Percentiles rank a stretch among this genome's conserved stretches.
Conservation (phyloP, 2,329 filamentous ascomycete species). For the Colletotrichum salicis region DNA sequence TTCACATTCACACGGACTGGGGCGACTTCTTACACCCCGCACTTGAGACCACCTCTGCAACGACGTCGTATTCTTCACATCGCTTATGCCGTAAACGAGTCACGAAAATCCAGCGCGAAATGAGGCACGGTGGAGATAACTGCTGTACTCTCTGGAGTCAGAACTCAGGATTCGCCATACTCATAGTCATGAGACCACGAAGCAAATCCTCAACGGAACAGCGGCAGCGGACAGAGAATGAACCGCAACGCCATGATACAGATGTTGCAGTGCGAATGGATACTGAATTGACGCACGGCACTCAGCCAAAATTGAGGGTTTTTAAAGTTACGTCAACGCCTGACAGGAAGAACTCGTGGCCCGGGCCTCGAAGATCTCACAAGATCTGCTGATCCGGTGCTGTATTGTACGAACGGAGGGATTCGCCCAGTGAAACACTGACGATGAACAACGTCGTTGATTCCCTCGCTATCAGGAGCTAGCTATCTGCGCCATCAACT, state of each 20-base stretch:
- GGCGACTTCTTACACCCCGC: conserved; percentile 18
- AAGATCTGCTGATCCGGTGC: neutral
- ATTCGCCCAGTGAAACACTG: conserved; percentile 6
- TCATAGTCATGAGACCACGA: conserved; percentile 4
- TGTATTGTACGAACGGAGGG: neutral
- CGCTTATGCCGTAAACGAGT: conserved; percentile 28
- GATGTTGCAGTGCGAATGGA: conserved; percentile 4
- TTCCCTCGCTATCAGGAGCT: neutral
- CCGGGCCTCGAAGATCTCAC: conserved; percentile 11
- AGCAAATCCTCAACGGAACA: neutral
- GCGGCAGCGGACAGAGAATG: neutral
- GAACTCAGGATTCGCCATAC: neutral
- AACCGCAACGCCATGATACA: neutral
- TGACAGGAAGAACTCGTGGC: conserved; percentile 14
- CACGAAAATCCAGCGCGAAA: conserved; percentile 2
- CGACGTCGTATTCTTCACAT: conserved; percentile 32
- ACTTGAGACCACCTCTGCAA: conserved; percentile 20
- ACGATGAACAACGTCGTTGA: neutral
- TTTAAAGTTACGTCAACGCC: conserved; percentile 19
- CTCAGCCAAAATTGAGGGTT: neutral
- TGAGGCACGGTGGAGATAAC: conserved; percentile 3
- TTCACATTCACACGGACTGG: conserved; percentile 16
- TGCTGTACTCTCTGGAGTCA: neutral
- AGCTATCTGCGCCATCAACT: neutral
- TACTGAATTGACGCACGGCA: neutral